Evolutionary conservation across 2,329 filamentous ascomycete genomes (phyloP).

Genomic region (Nothophoma quercina): DNA sequence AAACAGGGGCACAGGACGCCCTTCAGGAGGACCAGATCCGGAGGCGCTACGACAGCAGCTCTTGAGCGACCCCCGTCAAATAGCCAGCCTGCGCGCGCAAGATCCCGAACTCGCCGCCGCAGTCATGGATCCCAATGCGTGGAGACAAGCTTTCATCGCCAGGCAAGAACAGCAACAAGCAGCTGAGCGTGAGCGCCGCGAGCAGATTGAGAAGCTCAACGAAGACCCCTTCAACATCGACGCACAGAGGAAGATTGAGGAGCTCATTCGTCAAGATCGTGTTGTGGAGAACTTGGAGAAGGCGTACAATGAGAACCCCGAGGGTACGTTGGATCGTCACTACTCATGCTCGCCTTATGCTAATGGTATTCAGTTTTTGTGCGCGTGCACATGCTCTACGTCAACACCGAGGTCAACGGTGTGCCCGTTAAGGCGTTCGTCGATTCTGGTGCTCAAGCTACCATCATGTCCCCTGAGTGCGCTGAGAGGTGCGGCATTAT

Average conservation of each 20-base stretch:
- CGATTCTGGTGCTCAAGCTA: slow-evolving; percentile 95
- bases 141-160: slow-evolving; percentile 74
- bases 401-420: slow-evolving; percentile 93
- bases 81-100: slow-evolving; percentile 73
- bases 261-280: slow-evolving; percentile 93
- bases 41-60: slow-evolving; percentile 86
- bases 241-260: slow-evolving; percentile 89
- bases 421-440: slow-evolving; percentile 94
- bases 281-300: slow-evolving; percentile 96
- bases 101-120: slow-evolving; percentile 80
- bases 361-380: slow-evolving; percentile 75
- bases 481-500: slow-evolving; percentile 94
- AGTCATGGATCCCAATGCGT: slow-evolving; percentile 77
- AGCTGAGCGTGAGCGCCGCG: slow-evolving; percentile 77
- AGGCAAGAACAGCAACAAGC: slow-evolving; percentile 75
- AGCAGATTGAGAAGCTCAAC: slow-evolving; percentile 84
- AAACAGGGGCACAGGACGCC: slow-evolving; percentile 27
- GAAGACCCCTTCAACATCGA: slow-evolving; percentile 94
- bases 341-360: slow-evolving; percentile 1
- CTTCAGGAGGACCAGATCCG: slow-evolving; percentile 58
- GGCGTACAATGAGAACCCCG: slow-evolving; percentile 95
- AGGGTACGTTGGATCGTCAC: slow-evolving; percentile 68
- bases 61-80: slow-evolving; percentile 76
- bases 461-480: slow-evolving; percentile 96
- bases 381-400: slow-evolving; percentile 93